Conservation (phyloP, 306 rosid species). For the Albizia julibrissin region DNA sequence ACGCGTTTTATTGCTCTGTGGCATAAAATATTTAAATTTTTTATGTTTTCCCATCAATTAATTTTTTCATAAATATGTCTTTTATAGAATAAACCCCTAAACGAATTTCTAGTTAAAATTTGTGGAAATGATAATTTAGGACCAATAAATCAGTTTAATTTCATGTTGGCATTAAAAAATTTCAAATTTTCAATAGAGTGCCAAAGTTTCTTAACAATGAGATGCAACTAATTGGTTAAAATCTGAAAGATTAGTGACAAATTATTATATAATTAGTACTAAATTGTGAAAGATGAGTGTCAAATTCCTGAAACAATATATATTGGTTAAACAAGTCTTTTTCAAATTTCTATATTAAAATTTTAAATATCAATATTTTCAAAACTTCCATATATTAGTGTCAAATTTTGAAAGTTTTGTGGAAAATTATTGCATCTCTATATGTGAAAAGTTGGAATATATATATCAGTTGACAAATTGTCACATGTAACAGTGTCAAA, state of each 20-base stretch:
- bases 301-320: too few relatives aligned
- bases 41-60: background rate
- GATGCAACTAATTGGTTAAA: background rate
- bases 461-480: too few relatives aligned
- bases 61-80: background rate
- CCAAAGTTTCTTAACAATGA: background rate
- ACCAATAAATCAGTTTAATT: background rate
- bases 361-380: background rate
- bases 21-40: background rate
- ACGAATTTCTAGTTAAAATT: background rate
- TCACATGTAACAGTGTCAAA: background rate
- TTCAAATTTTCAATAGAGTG: background rate
- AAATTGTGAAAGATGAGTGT: background rate
- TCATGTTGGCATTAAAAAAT: background rate
- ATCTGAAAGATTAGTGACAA: background rate
- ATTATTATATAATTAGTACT: too few relatives aligned
- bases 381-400: background rate
- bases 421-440: too few relatives aligned
- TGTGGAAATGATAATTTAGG: background rate
- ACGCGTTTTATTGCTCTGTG: too few relatives aligned
- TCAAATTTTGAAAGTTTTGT: background rate
- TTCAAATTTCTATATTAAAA: too few relatives aligned
- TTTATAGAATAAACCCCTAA: background rate
- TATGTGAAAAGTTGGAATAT: too few relatives aligned
- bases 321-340: background rate